phyloP scores from a whole-genome alignment of 768 basidiomycete species.

The Xerocomus potaroensis region DNA sequence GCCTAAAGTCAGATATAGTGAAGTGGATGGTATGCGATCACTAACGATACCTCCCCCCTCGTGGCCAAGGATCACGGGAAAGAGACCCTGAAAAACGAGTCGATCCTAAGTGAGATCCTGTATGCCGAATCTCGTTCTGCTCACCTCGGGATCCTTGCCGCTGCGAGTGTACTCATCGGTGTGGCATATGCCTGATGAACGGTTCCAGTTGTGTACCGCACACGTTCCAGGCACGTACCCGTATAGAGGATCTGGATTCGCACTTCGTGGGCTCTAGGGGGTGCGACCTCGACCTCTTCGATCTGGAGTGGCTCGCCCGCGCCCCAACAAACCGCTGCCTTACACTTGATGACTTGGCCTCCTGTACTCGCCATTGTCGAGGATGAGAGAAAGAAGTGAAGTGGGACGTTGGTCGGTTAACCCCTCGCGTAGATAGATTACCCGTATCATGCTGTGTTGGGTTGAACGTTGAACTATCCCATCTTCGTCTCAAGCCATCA shows the following conservation, averaged over 20 bases:
- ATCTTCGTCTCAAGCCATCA: not conserved
- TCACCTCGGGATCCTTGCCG: constrained; percentile 91
- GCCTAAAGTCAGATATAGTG: constrained; percentile 4
- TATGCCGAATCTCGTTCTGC: constrained; percentile 8
- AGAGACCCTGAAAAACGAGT: constrained; percentile 55
- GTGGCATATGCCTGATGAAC: constrained; percentile 78
- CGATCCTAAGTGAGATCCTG: not conserved
- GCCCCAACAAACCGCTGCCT: constrained; percentile 94
- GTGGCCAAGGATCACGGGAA: constrained; percentile 92
- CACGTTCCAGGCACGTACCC: constrained; percentile 45
- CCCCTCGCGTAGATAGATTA: too few relatives aligned
- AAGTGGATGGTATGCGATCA: constrained; percentile 4
- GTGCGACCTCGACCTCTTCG: constrained; percentile 92
- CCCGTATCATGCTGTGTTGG: too few relatives aligned
- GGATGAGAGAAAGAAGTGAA: constrained; percentile 16
- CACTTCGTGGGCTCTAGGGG: constrained; percentile 88
- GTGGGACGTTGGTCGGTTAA: too few relatives aligned
- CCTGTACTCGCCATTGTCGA: constrained; percentile 62
- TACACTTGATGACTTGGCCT: constrained; percentile 80
- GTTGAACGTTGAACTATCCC: too few relatives aligned
- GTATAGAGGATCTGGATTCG: constrained; percentile 90
- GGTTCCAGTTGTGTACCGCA: constrained; percentile 4
- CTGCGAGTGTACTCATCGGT: constrained; percentile 98
- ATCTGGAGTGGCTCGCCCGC: constrained; percentile 82
- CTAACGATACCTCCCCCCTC: constrained; percentile 89